Conservation (phyloP, 495 filamentous ascomycete species). For the Penicillium herquei region DNA sequence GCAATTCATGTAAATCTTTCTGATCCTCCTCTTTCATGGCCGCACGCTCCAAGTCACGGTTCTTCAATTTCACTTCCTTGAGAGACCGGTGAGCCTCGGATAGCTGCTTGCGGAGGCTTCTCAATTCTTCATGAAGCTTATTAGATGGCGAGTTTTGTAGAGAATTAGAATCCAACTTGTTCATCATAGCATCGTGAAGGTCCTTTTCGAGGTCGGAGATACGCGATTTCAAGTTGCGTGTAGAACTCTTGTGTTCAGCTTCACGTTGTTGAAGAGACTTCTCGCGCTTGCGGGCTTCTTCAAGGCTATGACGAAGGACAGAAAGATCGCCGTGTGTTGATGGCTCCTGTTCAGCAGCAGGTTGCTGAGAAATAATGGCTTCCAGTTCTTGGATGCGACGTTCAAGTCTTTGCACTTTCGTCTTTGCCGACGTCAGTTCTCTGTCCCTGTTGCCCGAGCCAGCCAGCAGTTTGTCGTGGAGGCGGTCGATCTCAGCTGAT, state of each 20-base stretch:
- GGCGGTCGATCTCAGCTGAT: constrained; percentile 55
- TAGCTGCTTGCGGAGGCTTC: constrained; percentile 61
- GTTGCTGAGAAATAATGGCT: constrained; percentile 44
- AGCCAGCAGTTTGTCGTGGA: constrained; percentile 47
- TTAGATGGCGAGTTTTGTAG: constrained; percentile 52
- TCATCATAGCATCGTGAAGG: constrained; percentile 52
- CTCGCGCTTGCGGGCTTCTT: constrained; percentile 62
- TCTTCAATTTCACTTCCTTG: constrained; percentile 55
- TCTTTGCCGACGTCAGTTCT: constrained; percentile 49
- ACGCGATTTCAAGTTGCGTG: constrained; percentile 53
- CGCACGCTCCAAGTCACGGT: constrained; percentile 45
- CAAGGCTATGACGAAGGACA: constrained; percentile 57
- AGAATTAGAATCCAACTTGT: constrained; percentile 45
- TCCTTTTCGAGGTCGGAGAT: constrained; percentile 57
- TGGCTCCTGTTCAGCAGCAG: constrained; percentile 29
- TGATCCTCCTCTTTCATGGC: constrained; percentile 57
- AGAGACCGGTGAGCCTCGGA: constrained; percentile 59
- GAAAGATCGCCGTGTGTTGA: constrained; percentile 56
- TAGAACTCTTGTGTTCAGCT: constrained; percentile 52
- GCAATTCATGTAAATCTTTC: constrained; percentile 61
- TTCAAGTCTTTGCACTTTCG: constrained; percentile 59
- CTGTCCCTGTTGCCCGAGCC: constrained; percentile 47
- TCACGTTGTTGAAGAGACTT: constrained; percentile 62
- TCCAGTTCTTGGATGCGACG: constrained; percentile 58
- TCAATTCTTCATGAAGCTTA: constrained; percentile 59